Base-by-base conservation (phyloP, 1,284 basidiomycete species). In the Marasmius sp. region DNA sequence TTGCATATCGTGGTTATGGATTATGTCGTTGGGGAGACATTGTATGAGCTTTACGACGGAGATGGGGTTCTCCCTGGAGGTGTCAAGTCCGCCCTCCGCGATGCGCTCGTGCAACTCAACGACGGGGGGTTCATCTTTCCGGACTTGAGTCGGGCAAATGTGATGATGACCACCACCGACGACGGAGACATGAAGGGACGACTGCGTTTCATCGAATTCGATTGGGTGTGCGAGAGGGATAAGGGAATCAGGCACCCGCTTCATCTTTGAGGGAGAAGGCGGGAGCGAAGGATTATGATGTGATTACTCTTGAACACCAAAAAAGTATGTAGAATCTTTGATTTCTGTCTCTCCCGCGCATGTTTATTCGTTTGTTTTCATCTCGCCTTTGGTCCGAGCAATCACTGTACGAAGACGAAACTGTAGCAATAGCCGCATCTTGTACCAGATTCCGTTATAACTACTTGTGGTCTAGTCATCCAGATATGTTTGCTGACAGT, bases 201-300 rank as follows among this genome's bases (percentile, higher is more conserved):
- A 9, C n/a, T 43, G 41, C 41, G 41, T 43, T 57, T 65, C 18
- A 48, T 65, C 1, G 64, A 65, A 34, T 65, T 64, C 61, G 64
- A 65, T 39, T 65, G 62, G 64, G 62, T 56, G 16, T 51, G 57
- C 1, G 38, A 49, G 34, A 48, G 50, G 2, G 64, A 57, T 4
- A 45, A 53, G 11, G 50, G 50, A 6, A 47, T 57, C 8, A 55
- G 62, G 51, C 64, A 65, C 59, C 64, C 62, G 6, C 48, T 60
- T 27, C 57, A 65, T 53, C 27, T 65, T 9, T 60, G 36, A 33
- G 55, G 12, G 14, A 43, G 6, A 43, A n/a, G 41, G 3, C 61
- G 37, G 58, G 53, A 3, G 61, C 61, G 2, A 18, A 41, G 16
- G 61, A 62, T 48, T 50, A 55, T 39, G 61, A 60, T 22, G 10